These are phyloP conservation scores for Podospora anserina DNA, from an alignment of 495 filamentous ascomycete genomes.

Conservation along the genomic window DNA sequence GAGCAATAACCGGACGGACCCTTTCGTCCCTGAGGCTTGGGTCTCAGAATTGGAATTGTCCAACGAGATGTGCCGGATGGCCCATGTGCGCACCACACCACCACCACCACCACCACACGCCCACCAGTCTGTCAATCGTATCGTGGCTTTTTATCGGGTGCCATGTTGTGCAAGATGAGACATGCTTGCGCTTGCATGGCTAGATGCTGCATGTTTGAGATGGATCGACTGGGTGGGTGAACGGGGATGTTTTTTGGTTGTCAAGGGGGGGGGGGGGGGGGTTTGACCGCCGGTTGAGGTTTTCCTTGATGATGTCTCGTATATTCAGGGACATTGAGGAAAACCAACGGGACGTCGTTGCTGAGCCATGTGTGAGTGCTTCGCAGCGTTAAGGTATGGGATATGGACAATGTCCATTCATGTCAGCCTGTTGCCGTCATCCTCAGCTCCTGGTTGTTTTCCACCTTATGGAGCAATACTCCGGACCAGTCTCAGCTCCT, in stretches of 20 bases:
- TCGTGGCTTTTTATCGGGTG: not conserved
- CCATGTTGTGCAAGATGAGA: not conserved
- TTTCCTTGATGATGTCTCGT: not conserved
- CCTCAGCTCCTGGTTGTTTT: not conserved
- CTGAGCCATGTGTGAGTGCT: not conserved
- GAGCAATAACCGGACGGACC: not conserved
- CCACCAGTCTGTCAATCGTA: not conserved
- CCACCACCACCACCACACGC: too few species aligned
- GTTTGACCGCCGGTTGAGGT: not conserved
- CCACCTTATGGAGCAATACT: not conserved
- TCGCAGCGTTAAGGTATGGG: not conserved
- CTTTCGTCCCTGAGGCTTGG: not conserved
- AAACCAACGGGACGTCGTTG: not conserved
- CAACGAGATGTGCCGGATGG: not conserved
- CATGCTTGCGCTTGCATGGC: not conserved
- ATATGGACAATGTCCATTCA: not conserved
- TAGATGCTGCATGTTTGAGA: not conserved
- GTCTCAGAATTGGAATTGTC: constrained; percentile 1
- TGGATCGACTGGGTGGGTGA: not conserved
- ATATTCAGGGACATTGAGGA: not conserved
- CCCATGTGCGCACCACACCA: not conserved
- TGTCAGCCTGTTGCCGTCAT: not conserved
- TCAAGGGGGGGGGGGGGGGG: not conserved
- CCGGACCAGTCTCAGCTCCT: not conserved
- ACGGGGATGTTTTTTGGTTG: not conserved